Base-by-base conservation (phyloP, 2,329 filamentous ascomycete genomes). In the Epichloe brachyelytri region DNA sequence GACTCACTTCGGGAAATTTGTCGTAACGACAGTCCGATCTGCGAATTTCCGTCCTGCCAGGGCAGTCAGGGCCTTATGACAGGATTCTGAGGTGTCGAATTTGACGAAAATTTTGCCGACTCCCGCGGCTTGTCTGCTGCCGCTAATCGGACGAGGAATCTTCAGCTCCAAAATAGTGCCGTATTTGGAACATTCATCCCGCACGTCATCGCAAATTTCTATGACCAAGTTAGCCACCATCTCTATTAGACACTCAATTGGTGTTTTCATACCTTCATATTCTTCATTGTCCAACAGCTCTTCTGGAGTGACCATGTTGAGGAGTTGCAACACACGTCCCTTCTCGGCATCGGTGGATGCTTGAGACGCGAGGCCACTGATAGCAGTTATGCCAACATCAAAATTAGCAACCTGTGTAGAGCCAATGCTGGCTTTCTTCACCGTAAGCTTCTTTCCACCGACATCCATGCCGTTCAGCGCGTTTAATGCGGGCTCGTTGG, bases 41-140 rank as follows among this genome's bases (percentile, higher is more conserved):
- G 90, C 87, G 65, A 98, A 99, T 66, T 97, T 96, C 57, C 94
- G 80, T 45, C 93, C 93, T 33, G 94, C 93, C 59, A 99, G 74
- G n/a, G 88, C 84, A 61, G 85, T 83, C 51, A 98, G 74, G 7
- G 93, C 94, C 62, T 87, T 90, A 55, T 86, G 84, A 19, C 91
- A 87, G 8, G 83, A 81, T 48, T 89, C 88, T 2, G 79, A 72
- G 3, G 75, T 79, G 57, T 93, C 87, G 63, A 88, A 98, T 67
- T 96, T 97, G 72, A 98, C 84, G 65, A 85, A 98, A 59, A 99
- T 97, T 76, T 97, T 98, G 65, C 93, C 93, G 20, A 98, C 89
- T 45, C 93, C 93, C 33, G 88, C 80, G 20, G 85, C 87, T 64
- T 93, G 85, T 60, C 89, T 82, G 66, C 83, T 87, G 46, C 87